Percentiles rank a stretch among this genome's conserved stretches.
These are phyloP conservation scores for Aspergillus bertholletiae DNA, from an alignment of 495 filamentous ascomycete species.

Conservation along the genomic window DNA sequence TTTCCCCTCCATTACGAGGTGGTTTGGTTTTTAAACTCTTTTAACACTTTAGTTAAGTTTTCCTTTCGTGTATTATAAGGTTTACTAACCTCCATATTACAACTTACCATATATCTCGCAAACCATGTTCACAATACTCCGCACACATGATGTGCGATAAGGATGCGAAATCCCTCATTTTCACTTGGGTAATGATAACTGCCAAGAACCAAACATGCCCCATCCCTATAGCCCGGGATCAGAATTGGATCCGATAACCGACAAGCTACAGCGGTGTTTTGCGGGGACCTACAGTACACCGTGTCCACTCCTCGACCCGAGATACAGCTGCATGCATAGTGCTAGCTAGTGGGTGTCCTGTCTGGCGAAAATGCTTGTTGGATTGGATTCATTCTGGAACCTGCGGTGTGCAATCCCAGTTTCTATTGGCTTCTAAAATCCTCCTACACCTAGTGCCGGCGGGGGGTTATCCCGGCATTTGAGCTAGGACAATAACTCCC, in stretches of 20 bases:
- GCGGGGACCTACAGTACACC: constrained; percentile 16
- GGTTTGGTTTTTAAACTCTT: no score
- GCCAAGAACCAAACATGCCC: constrained; percentile 1
- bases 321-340: neutral
- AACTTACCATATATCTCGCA: neutral
- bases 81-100: no score
- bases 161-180: neutral
- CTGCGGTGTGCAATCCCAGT: neutral
- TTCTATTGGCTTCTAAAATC: neutral
- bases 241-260: neutral
- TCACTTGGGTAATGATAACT: constrained; percentile 3
- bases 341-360: neutral
- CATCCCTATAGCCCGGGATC: neutral
- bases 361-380: neutral
- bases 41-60: no score
- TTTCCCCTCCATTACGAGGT: no score
- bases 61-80: no score
- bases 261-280: constrained; percentile 9
- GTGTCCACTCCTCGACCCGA: constrained; percentile 5
- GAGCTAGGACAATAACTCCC: neutral
- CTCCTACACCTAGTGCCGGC: neutral
- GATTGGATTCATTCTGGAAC: neutral
- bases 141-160: no score
- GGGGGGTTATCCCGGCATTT: neutral
- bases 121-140: neutral